These are phyloP conservation scores for Alternaria gaisen DNA, from an alignment of 2,329 filamentous ascomycete genomes.

Conservation along the genomic window DNA sequence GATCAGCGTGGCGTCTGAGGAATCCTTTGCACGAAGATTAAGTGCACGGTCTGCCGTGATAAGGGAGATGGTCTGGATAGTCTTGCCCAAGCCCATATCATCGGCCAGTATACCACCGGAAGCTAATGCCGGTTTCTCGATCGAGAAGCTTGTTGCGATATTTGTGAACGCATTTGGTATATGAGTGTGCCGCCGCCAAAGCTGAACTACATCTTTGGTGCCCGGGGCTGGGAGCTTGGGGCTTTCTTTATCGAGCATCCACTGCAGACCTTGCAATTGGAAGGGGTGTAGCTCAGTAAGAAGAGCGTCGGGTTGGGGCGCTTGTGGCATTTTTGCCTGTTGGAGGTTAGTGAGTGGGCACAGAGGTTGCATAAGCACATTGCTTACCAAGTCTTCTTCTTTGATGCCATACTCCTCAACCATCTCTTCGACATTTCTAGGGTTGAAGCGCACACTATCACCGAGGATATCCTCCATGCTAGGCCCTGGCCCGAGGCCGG, in stretches of 20 bases:
- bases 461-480: constrained; percentile 71
- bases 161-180: constrained; percentile 65
- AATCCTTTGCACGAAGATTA: constrained; percentile 25
- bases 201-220: constrained; percentile 72
- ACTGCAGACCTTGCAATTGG: constrained; percentile 78
- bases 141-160: constrained; percentile 74
- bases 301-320: constrained; percentile 71
- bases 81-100: constrained; percentile 94
- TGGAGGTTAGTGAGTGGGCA: constrained; percentile 17
- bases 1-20: constrained; percentile 72
- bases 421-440: constrained; percentile 69
- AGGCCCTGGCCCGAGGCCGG: constrained; percentile 49
- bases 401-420: constrained; percentile 75
- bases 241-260: constrained; percentile 80
- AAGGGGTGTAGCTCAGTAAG: constrained; percentile 77
- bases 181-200: constrained; percentile 71
- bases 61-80: constrained; percentile 82
- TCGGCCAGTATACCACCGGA: constrained; percentile 88
- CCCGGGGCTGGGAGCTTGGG: constrained; percentile 69
- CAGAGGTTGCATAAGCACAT: background rate
- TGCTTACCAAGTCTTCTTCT: constrained; percentile 68
- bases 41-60: constrained; percentile 67
- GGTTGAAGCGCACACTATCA: constrained; percentile 72
- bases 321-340: constrained; percentile 72
- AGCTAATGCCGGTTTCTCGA: constrained; percentile 69